Evolutionary conservation across 2,329 filamentous ascomycete species (phyloP).

Genomic region (Diaporthe capsici): DNA sequence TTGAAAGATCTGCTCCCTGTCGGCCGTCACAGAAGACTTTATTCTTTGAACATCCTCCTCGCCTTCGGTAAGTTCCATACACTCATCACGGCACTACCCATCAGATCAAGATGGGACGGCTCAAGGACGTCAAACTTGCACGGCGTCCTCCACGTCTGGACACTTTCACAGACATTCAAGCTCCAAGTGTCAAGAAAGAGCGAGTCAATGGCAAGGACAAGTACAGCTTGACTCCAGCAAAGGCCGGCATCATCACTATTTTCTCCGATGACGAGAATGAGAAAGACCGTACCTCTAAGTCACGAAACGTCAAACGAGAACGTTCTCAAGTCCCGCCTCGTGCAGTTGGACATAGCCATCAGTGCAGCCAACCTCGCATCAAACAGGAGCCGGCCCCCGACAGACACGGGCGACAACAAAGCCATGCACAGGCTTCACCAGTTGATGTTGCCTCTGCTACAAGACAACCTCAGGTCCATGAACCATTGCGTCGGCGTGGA

Average conservation of each 20-base stretch:
- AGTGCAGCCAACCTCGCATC: neutral
- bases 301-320: neutral
- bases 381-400: neutral
- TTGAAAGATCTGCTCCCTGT: conserved; percentile 4
- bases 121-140: neutral
- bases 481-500: neutral
- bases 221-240: neutral
- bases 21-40: neutral
- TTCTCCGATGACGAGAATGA: conserved; percentile 16
- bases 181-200: conserved; percentile 18
- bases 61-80: neutral
- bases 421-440: neutral
- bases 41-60: neutral
- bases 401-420: neutral
- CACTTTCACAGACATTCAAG: conserved; percentile 3
- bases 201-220: conserved; percentile 19
- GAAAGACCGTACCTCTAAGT: too few relatives aligned
- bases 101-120: neutral
- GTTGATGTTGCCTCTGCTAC: neutral
- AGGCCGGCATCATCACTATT: neutral
- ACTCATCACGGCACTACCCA: neutral
- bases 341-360: neutral
- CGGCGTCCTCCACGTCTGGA: conserved; percentile 2
- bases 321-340: neutral
- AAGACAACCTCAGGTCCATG: neutral